These are phyloP conservation scores for Didymella arachidicola DNA, from an alignment of 2,329 filamentous ascomycete species.

Conservation along the genomic window DNA sequence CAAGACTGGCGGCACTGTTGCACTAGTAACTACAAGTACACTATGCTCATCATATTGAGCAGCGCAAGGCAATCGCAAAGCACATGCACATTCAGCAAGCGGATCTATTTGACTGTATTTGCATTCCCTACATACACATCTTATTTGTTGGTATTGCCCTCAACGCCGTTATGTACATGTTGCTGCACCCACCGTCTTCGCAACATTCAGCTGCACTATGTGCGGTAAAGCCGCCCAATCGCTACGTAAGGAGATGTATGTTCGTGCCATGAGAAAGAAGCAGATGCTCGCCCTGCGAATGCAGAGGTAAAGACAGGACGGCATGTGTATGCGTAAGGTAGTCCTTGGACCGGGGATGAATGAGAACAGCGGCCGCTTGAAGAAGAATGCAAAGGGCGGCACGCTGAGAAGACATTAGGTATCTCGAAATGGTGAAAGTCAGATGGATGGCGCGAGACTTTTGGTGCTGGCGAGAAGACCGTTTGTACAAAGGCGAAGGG, in stretches of 20 bases:
- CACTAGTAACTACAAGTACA: no score
- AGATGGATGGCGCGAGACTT: not conserved
- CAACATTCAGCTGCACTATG: not conserved
- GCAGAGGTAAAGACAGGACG: not conserved
- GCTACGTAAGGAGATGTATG: slow-evolving; percentile 14
- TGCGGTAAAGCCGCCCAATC: not conserved
- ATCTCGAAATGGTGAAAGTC: slow-evolving; percentile 17
- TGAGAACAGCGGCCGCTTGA: slow-evolving; percentile 1
- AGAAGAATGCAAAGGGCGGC: not conserved
- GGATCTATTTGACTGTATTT: slow-evolving; percentile 5
- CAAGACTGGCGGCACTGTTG: no score
- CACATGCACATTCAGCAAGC: no score
- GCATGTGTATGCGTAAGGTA: slow-evolving; percentile 2
- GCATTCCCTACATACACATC: slow-evolving; percentile 8
- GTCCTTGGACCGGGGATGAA: not conserved
- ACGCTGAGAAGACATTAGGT: slow-evolving; percentile 20
- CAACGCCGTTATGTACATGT: slow-evolving; percentile 16
- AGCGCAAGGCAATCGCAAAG: no score
- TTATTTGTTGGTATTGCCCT: slow-evolving; percentile 5
- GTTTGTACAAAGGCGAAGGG: slow-evolving; percentile 15
- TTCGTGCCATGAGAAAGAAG: slow-evolving; percentile 10
- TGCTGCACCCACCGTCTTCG: not conserved
- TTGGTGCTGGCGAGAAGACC: slow-evolving; percentile 2
- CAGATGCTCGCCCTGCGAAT: not conserved
- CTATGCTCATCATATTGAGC: no score